phyloP scores from a whole-genome alignment of 257 asterid genomes.

The Handroanthus guayacan region DNA sequence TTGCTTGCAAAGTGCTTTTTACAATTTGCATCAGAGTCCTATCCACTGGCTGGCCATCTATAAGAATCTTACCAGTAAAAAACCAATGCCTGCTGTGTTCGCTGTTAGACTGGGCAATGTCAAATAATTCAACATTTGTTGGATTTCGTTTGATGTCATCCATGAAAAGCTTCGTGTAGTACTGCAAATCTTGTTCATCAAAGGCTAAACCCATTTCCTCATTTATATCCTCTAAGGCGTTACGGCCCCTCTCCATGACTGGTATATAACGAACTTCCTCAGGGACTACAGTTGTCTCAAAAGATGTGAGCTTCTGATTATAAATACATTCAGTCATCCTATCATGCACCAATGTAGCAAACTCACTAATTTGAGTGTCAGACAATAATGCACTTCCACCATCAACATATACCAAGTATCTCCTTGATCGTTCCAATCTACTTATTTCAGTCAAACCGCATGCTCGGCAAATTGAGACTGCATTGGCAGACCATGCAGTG shows the following conservation, averaged over 20 bases:
- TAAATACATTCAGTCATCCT: slow-evolving; percentile 93
- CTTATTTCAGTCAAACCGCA: slow-evolving; percentile 78
- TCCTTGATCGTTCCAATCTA: slow-evolving; percentile 83
- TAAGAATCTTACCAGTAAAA: slow-evolving; percentile 78
- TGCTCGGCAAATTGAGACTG: slow-evolving; percentile 86
- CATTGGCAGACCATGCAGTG: slow-evolving; percentile 96
- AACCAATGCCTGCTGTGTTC: slow-evolving; percentile 99
- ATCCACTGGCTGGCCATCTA: slow-evolving; percentile 74
- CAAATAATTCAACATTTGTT: slow-evolving; percentile 89
- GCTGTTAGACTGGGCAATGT: slow-evolving; percentile 97
- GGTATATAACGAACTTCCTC: slow-evolving; percentile 79
- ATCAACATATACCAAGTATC: slow-evolving; percentile 65
- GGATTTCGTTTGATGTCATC: slow-evolving; percentile 89
- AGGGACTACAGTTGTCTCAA: slow-evolving; percentile 67
- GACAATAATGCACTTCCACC: slow-evolving; percentile 55
- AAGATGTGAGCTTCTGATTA: slow-evolving; percentile 71
- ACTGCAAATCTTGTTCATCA: slow-evolving; percentile 91
- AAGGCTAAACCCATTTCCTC: slow-evolving; percentile 91
- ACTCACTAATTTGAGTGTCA: slow-evolving; percentile 70
- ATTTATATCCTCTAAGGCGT: slow-evolving; percentile 90
- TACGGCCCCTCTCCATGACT: slow-evolving; percentile 89
- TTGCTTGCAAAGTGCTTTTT: slow-evolving; percentile 80
- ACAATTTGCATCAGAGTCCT: slow-evolving; percentile 92
- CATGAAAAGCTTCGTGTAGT: slow-evolving; percentile 81
- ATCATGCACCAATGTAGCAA: slow-evolving; percentile 86